Conservation (phyloP, 208 protist species). For the Trypanosoma grayi region DNA sequence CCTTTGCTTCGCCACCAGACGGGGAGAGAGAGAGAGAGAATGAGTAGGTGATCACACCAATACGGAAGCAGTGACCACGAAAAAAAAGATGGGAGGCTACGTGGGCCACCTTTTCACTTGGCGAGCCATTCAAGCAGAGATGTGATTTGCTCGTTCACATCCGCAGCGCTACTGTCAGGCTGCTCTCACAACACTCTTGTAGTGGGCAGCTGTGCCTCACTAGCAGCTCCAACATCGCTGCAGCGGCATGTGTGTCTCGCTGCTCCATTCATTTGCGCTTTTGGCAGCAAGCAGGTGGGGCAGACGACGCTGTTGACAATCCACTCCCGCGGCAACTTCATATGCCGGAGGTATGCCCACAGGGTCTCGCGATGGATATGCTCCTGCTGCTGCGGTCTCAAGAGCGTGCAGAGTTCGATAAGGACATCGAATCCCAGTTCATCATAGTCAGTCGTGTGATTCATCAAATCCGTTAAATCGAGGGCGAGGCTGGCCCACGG, state of each 20-base stretch:
- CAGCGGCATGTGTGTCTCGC: constrained; percentile 7
- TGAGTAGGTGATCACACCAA: background rate
- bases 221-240: background rate
- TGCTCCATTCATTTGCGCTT: background rate
- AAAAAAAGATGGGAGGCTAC: too few relatives aligned
- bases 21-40: background rate
- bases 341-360: constrained; percentile 58
- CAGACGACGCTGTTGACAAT: constrained; percentile 51
- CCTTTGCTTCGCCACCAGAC: too few relatives aligned
- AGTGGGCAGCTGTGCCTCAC: background rate
- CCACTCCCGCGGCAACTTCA: constrained; percentile 62
- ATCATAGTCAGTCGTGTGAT: constrained; percentile 64
- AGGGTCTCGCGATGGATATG: constrained; percentile 65
- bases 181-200: too few relatives aligned
- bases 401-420: constrained; percentile 39
- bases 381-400: constrained; percentile 42
- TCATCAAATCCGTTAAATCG: constrained; percentile 63
- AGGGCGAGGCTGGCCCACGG: constrained; percentile 47
- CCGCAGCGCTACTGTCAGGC: too few relatives aligned
- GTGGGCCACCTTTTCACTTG: background rate
- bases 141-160: background rate
- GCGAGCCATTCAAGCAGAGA: background rate
- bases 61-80: background rate
- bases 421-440: constrained; percentile 68
- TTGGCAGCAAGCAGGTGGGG: constrained; percentile 20